phyloP scores from a whole-genome alignment of 2,329 filamentous ascomycete species.

The Colletotrichum zoysiae region DNA sequence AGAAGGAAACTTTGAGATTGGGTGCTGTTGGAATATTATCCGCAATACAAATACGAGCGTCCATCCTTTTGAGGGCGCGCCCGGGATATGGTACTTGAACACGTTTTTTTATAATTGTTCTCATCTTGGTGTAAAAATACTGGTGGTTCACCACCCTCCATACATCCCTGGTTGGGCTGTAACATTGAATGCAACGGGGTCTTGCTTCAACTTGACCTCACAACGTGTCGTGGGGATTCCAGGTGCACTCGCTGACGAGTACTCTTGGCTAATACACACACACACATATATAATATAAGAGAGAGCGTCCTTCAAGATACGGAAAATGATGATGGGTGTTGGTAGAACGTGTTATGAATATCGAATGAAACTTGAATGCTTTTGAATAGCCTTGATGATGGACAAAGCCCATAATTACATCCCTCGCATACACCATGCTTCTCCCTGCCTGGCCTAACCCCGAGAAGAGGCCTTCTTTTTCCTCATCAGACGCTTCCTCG shows the following conservation, averaged over 20 bases:
- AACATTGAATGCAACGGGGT: background rate
- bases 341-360: background rate
- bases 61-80: constrained; percentile 19
- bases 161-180: background rate
- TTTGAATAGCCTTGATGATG: constrained; percentile 17
- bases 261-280: background rate
- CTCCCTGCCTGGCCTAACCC: constrained; percentile 43
- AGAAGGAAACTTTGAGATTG: constrained; percentile 18
- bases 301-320: too few species aligned
- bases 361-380: constrained; percentile 12
- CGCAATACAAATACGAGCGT: constrained; percentile 15
- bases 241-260: background rate
- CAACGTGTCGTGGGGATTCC: background rate
- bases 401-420: constrained; percentile 9
- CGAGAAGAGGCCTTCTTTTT: constrained; percentile 70
- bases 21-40: constrained; percentile 19
- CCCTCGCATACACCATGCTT: background rate
- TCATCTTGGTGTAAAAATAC: constrained; percentile 16
- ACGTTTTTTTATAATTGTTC: background rate
- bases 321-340: background rate
- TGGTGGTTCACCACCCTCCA: background rate
- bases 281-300: too few species aligned
- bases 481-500: constrained; percentile 83
- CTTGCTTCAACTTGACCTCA: background rate
- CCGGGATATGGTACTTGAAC: constrained; percentile 7